Evolutionary conservation across 306 rosid species (phyloP), one percentile per base, ranked within the genome.

Genomic region (Corylus avellana): DNA sequence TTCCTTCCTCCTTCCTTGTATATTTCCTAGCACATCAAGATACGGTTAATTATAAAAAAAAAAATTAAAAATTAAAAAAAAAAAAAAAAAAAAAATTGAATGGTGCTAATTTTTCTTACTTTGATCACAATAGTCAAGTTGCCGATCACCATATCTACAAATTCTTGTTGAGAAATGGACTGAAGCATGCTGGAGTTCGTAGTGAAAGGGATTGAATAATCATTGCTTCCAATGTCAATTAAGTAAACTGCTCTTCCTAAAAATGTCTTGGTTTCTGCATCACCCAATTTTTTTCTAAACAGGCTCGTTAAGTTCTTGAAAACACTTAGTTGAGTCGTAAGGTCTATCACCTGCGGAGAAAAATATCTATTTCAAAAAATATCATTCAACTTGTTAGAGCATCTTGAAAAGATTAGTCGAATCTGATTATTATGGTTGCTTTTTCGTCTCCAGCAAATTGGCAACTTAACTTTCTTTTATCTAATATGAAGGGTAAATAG

Each of bases 1-100:
- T 87, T 84, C 75, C 90, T 87, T 74, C 88, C 88, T n/a, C 88
- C 88, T 56, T 61, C 32, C 44, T 57, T 46, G 12, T 84, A 79
- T 59, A 87, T 78, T 78, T 80, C 88, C 90, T 79, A 54, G 29
- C n/a, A n/a, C 32, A 49, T 64, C 53, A 37, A 17, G 4, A 37
- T 44, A 20, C 1, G 1, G 7, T 37, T 32, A 32, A 32, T 1
- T 29, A 32, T 13, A 73, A 27, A 32, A n/a, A 2, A 6, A 13
- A 49, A 1, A 11, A 1, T n/a, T n/a, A 0, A 22, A 32, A 35
- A n/a, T 8, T 7, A 73, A 27, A 32, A n/a, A 2, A 6, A 73
- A 27, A 32, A n/a, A 2, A 6, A 13, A 49, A 1, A 11, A 1
- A 0, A 22, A 32, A 35, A n/a, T 8, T 7, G 8, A 35, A 0